phyloP scores from a whole-genome alignment of 768 basidiomycete species.

The Lactarius indigo region DNA sequence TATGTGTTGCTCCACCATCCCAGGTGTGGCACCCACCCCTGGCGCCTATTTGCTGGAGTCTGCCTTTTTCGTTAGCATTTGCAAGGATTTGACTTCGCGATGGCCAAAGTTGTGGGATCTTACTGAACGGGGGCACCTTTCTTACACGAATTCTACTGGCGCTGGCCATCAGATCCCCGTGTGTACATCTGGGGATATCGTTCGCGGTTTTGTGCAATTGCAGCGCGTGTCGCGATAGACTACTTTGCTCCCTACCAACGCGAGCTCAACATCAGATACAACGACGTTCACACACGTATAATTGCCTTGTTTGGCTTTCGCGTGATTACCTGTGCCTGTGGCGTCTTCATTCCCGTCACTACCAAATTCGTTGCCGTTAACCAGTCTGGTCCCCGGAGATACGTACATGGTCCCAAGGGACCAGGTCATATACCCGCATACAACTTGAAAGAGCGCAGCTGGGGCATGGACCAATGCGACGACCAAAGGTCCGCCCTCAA shows the following conservation, averaged over 20 bases:
- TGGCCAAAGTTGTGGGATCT: constrained; percentile 41
- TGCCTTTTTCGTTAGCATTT: constrained; percentile 40
- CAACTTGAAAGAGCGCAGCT: background rate
- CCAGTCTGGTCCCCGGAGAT: constrained; percentile 18
- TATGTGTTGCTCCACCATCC: too few species aligned
- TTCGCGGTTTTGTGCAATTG: constrained; percentile 28
- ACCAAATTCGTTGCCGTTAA: background rate
- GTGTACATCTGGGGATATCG: constrained; percentile 29
- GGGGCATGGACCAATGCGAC: background rate
- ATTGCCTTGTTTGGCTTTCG: background rate
- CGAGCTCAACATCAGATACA: constrained; percentile 18
- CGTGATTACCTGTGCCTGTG: constrained; percentile 21
- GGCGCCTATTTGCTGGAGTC: constrained; percentile 29
- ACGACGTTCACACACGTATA: background rate
- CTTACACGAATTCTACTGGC: constrained; percentile 48
- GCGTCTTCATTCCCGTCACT: constrained; percentile 8
- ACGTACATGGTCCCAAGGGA: background rate
- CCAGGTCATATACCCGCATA: background rate
- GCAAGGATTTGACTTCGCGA: background rate
- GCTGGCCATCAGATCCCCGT: constrained; percentile 37
- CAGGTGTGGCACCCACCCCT: background rate
- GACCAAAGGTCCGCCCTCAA: background rate
- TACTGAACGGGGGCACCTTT: constrained; percentile 53
- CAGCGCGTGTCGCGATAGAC: constrained; percentile 33
- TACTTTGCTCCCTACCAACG: constrained; percentile 21